These are phyloP conservation scores for Aspergillus nanangensis DNA, from an alignment of 495 filamentous ascomycete genomes.

Conservation along the genomic window DNA sequence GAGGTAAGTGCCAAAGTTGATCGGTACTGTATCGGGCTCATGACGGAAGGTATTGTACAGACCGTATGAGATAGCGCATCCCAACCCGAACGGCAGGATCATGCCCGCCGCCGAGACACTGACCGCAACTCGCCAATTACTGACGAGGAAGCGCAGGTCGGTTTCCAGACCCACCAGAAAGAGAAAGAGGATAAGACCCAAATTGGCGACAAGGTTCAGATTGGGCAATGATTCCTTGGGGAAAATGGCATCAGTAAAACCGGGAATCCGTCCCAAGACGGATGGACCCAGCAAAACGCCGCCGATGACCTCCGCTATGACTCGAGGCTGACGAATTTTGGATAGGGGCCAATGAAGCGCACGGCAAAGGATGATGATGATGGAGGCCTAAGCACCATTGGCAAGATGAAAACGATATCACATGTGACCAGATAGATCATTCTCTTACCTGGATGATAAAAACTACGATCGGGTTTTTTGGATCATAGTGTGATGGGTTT, in stretches of 20 bases:
- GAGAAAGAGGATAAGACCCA: conserved; percentile 86
- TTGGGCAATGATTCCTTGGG: conserved; percentile 67
- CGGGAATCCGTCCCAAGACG: conserved; percentile 78
- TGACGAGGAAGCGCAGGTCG: conserved; percentile 76
- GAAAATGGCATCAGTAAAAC: conserved; percentile 76
- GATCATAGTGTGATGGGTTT: conserved; percentile 66
- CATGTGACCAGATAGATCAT: not conserved
- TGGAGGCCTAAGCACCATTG: conserved; percentile 57
- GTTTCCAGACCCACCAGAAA: conserved; percentile 94
- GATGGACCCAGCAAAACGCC: conserved; percentile 88
- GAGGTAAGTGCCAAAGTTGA: conserved; percentile 77
- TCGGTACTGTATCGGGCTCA: conserved; percentile 56
- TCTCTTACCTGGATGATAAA: conserved; percentile 89
- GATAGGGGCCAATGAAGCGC: conserved; percentile 80
- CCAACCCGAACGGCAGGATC: conserved; percentile 67
- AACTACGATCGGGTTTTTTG: conserved; percentile 80
- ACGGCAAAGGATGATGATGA: conserved; percentile 89
- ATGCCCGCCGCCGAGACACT: conserved; percentile 84
- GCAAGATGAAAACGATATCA: not conserved
- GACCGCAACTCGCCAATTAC: conserved; percentile 81
- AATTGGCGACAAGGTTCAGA: conserved; percentile 78
- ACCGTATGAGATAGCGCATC: conserved; percentile 78
- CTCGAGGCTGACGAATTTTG: conserved; percentile 81
- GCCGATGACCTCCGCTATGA: conserved; percentile 94
- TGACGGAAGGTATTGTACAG: conserved; percentile 74